A percentile compares a stretch with the other conserved stretches of the same genome.
Evolutionary conservation across 2,329 filamentous ascomycete genomes (phyloP).

Genomic region (Exophiala dermatitidis): DNA sequence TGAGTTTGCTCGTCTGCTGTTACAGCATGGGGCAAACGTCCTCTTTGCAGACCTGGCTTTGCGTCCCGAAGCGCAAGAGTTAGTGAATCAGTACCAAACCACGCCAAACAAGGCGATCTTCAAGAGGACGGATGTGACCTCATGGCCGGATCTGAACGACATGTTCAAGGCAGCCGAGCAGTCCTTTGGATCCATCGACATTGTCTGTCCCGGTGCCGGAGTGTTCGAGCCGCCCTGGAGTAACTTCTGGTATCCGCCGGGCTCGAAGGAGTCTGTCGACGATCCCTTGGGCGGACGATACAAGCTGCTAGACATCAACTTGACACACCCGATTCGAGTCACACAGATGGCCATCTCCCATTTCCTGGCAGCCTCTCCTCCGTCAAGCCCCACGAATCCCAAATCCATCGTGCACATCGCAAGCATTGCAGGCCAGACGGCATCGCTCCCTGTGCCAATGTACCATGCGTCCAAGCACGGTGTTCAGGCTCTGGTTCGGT

Average conservation of each 20-base stretch:
- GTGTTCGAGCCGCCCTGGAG: slow-evolving; percentile 39
- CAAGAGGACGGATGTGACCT: slow-evolving; percentile 43
- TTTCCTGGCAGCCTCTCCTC: slow-evolving; percentile 35
- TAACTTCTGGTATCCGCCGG: slow-evolving; percentile 47
- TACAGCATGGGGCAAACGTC: slow-evolving; percentile 42
- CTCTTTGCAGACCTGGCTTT: slow-evolving; percentile 41
- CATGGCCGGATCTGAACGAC: slow-evolving; percentile 44
- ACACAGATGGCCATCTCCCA: slow-evolving; percentile 46
- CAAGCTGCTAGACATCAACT: slow-evolving; percentile 44
- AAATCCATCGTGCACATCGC: slow-evolving; percentile 45
- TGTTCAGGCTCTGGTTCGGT: slow-evolving; percentile 45
- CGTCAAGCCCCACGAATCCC: slow-evolving; percentile 21
- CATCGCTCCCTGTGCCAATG: slow-evolving; percentile 37
- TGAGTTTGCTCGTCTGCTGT: slow-evolving; percentile 38
- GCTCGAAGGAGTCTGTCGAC: slow-evolving; percentile 38
- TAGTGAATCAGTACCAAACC: slow-evolving; percentile 35
- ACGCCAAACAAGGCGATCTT: slow-evolving; percentile 36
- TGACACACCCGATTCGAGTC: slow-evolving; percentile 47
- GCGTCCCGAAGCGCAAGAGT: slow-evolving; percentile 39
- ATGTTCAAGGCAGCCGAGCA: slow-evolving; percentile 45
- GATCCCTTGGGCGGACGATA: slow-evolving; percentile 37
- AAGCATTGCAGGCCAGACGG: slow-evolving; percentile 41
- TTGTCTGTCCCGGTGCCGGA: slow-evolving; percentile 44
- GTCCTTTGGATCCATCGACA: slow-evolving; percentile 43
- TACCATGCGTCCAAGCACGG: slow-evolving; percentile 46